Conservation (phyloP, 257 asterid genomes). For the Solanum virginianum region DNA sequence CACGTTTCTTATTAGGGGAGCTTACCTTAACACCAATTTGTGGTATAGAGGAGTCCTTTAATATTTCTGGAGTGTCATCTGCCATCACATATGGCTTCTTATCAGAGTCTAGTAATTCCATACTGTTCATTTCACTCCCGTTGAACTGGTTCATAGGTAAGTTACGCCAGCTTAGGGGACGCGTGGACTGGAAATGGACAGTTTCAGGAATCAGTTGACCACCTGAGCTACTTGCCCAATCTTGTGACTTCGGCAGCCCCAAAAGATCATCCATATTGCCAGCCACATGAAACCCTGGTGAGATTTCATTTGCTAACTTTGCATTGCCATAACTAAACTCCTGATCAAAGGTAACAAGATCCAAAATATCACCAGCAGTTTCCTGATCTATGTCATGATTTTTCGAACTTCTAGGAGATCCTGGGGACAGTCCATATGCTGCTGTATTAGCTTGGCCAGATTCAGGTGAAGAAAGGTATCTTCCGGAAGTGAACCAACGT, state of each 20-base stretch:
- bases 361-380: constrained; percentile 19
- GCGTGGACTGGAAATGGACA: constrained; percentile 17
- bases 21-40: constrained; percentile 41
- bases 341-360: constrained; percentile 22
- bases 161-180: constrained; percentile 26
- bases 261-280: constrained; percentile 3
- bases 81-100: constrained; percentile 12
- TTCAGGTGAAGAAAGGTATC: constrained; percentile 33
- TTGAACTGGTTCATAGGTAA: constrained; percentile 29
- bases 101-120: constrained; percentile 20
- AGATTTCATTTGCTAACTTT: constrained; percentile 13
- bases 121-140: constrained; percentile 14
- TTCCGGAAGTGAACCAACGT: constrained; percentile 31
- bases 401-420: constrained; percentile 17
- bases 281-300: constrained; percentile 15
- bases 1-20: constrained; percentile 66
- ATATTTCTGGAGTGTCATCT: constrained; percentile 54
- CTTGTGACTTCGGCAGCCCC: constrained; percentile 12
- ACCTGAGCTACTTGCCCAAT: constrained; percentile 10
- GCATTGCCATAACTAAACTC: constrained; percentile 18
- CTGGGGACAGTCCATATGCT: constrained; percentile 15
- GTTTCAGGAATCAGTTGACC: constrained; percentile 20
- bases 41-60: constrained; percentile 34
- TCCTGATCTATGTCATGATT: constrained; percentile 12
- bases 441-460: constrained; percentile 17